Base-by-base conservation (phyloP, 164 flowering plant genomes). In the Cinnamomum chago region DNA sequence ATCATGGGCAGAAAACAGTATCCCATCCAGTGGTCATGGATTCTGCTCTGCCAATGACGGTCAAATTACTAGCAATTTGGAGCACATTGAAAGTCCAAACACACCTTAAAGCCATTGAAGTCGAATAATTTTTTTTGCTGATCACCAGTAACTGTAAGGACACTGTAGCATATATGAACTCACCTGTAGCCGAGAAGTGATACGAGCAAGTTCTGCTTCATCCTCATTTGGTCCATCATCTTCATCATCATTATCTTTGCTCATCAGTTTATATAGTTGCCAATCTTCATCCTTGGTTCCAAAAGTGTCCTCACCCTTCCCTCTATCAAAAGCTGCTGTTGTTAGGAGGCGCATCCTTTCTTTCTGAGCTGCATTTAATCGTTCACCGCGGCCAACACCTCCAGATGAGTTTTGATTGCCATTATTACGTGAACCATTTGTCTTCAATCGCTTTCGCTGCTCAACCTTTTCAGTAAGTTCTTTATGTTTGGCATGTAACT, bases 241-340 rank as follows among this genome's bases (percentile, higher is more conserved):
- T 30, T 95, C 98, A 60, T 93, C 97, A 67, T 92, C 98, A 76
- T 92, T 88, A 80, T 90, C 97, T 85, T 78, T 90, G 85, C 99
- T 89, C 99, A 95, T 95, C 28, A 90, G 81, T 78, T 92, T 94
- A 86, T 96, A 94, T 13, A 96, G 94, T 82, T 94, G 95, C 99
- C 98, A 96, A 81, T 96, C 99, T 85, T 96, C 99, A 77, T 96
- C 99, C 77, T 78, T 88, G 73, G 89, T 82, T 81, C 98, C 98
- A 86, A 96, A 96, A 70, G 97, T 96, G 79, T 96, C 99, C 85
- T 96, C 99, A 52, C 97, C 99, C 82, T 96, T 96, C 50, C 99
- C 98, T 55, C 97, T 84, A 80, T 96, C 99, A 84, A 91, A 96
- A 35, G 98, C 99, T 72, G 99, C 99, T 18, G 97, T 90, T 33